These are phyloP conservation scores for Xerocomus amazonicus DNA, from an alignment of 1,284 basidiomycete species.

Conservation along the genomic window DNA sequence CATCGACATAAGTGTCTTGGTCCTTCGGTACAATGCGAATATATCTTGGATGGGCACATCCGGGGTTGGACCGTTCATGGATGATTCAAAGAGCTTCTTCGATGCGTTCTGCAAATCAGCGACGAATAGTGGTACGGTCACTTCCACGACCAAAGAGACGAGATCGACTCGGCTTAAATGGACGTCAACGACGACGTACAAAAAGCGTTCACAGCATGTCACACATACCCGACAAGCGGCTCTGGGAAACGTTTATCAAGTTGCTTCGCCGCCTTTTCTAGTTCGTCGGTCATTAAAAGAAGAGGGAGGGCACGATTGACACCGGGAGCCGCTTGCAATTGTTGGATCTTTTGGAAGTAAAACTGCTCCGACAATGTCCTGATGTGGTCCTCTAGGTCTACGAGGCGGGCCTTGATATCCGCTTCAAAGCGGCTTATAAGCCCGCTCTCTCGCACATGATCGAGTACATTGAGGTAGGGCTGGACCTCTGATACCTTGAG, in stretches of 20 bases:
- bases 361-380: conserved; percentile 64
- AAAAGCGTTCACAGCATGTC: neutral
- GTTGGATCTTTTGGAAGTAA: conserved; percentile 69
- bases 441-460: conserved; percentile 68
- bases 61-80: conserved; percentile 74
- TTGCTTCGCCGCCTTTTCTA: conserved; percentile 82
- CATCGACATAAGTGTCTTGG: conserved; percentile 73
- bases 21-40: conserved; percentile 79
- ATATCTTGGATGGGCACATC: conserved; percentile 86
- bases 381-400: conserved; percentile 71
- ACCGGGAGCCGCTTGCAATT: conserved; percentile 63
- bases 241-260: conserved; percentile 85
- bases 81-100: conserved; percentile 70
- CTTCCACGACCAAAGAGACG: conserved; percentile 73
- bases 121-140: conserved; percentile 72
- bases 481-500: conserved; percentile 68
- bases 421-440: conserved; percentile 65
- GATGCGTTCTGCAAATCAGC: conserved; percentile 72
- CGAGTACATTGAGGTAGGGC: conserved; percentile 62
- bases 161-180: conserved; percentile 66
- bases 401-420: conserved; percentile 59
- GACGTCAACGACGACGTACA: conserved; percentile 6
- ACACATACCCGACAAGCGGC: conserved; percentile 71
- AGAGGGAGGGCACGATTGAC: conserved; percentile 79
- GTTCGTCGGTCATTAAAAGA: conserved; percentile 80